Conservation (phyloP, 2,329 filamentous ascomycete species). For the Arthrobotrys iridis region DNA sequence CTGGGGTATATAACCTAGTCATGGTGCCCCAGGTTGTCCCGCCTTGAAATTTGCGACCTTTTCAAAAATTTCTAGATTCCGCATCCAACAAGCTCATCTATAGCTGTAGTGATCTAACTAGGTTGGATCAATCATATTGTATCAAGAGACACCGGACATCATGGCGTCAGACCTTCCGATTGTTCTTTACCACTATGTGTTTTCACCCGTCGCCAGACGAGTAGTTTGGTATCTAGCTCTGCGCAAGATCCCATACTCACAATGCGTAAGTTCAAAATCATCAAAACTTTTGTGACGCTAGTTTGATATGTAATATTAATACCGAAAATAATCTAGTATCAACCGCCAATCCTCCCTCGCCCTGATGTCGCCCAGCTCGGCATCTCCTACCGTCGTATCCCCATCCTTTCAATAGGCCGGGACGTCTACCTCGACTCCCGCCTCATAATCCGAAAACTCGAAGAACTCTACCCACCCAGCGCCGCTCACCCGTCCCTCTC, state of each 20-base stretch:
- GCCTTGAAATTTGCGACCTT: neutral
- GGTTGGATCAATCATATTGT: too few relatives aligned
- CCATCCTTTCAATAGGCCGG: conserved; percentile 72
- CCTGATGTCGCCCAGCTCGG: conserved; percentile 72
- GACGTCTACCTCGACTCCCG: conserved; percentile 77
- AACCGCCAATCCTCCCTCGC: conserved; percentile 74
- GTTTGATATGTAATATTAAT: too few relatives aligned
- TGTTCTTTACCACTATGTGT: conserved; percentile 73
- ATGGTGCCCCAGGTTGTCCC: neutral
- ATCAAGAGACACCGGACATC: too few relatives aligned
- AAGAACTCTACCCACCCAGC: conserved; percentile 66
- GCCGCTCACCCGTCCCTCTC: conserved; percentile 61
- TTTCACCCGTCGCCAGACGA: conserved; percentile 72
- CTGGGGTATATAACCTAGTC: conserved; percentile 2
- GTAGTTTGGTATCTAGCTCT: conserved; percentile 75
- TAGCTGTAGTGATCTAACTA: too few relatives aligned
- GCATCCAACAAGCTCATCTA: too few relatives aligned
- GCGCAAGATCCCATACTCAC: conserved; percentile 71
- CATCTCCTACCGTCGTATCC: conserved; percentile 75
- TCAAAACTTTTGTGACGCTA: too few relatives aligned
- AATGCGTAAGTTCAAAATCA: conserved; percentile 73
- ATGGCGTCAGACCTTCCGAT: conserved; percentile 60
- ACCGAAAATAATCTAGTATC: conserved; percentile 64
- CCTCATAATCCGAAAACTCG: conserved; percentile 73
- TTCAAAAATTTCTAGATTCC: too few relatives aligned